These are phyloP conservation scores for Umbelopsis ramanniana DNA, from an alignment of 192 early-diverging fungal species.

Conservation along the genomic window DNA sequence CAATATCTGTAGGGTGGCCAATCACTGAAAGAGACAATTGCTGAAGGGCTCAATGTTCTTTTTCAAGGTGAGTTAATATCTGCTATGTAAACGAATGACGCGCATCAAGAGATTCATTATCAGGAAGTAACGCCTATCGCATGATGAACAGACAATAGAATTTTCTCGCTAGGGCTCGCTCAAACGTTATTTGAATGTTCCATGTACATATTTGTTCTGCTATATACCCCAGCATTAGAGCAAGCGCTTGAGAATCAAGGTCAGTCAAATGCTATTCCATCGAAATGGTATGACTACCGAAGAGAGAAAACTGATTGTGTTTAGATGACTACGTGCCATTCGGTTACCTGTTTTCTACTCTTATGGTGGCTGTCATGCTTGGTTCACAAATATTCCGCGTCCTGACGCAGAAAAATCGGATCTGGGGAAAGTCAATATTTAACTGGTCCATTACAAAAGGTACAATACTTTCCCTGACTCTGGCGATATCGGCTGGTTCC, in stretches of 20 bases:
- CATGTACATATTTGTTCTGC: slow-evolving; percentile 68
- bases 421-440: not conserved
- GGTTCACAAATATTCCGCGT: slow-evolving; percentile 51
- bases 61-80: slow-evolving; percentile 5
- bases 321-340: slow-evolving; percentile 39
- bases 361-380: slow-evolving; percentile 61
- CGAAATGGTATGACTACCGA: not conserved
- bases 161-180: slow-evolving; percentile 55
- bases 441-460: not conserved
- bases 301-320: not conserved
- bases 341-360: slow-evolving; percentile 55
- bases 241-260: slow-evolving; percentile 19
- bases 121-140: no score
- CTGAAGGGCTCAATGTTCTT: slow-evolving; percentile 13
- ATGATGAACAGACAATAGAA: slow-evolving; percentile 46
- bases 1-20: not conserved
- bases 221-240: slow-evolving; percentile 63
- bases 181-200: slow-evolving; percentile 67
- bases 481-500: slow-evolving; percentile 42
- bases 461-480: slow-evolving; percentile 38
- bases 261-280: not conserved
- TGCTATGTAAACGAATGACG: not conserved
- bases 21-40: slow-evolving; percentile 25
- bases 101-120: no score
- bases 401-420: not conserved